These are phyloP conservation scores for Hypoxylon perforatum DNA, from an alignment of 495 filamentous ascomycete genomes.

Conservation along the genomic window DNA sequence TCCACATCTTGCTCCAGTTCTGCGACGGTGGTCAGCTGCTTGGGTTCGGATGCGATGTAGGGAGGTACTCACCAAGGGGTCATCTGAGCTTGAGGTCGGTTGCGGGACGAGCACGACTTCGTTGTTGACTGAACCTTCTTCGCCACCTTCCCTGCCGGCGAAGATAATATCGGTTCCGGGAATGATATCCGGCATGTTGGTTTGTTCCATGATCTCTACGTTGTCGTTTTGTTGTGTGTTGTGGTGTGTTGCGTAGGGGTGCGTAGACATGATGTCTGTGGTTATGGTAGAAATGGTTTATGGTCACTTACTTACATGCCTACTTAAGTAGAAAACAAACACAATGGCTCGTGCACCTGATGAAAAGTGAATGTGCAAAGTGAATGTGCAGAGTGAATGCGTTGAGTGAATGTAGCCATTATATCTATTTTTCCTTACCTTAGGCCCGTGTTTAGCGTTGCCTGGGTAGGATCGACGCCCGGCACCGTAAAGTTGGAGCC, in stretches of 20 bases:
- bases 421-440: slow-evolving; percentile 22
- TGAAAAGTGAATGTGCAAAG: too few relatives aligned
- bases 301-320: neutral
- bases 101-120: slow-evolving; percentile 62
- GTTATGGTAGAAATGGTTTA: neutral
- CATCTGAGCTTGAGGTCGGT: slow-evolving; percentile 64
- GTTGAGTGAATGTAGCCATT: neutral
- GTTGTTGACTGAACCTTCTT: neutral
- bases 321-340: neutral
- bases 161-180: slow-evolving; percentile 44
- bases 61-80: slow-evolving; percentile 54
- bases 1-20: slow-evolving; percentile 55
- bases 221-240: slow-evolving; percentile 2
- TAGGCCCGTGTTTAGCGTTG: too few relatives aligned
- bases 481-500: neutral
- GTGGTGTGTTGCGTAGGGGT: neutral
- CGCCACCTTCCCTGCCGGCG: slow-evolving; percentile 11
- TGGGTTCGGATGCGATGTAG: too few relatives aligned
- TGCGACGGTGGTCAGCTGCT: slow-evolving; percentile 24
- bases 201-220: slow-evolving; percentile 18
- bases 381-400: too few relatives aligned
- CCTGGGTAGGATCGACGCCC: neutral
- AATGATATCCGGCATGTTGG: slow-evolving; percentile 33
- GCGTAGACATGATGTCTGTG: neutral
- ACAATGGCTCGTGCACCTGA: neutral